Evolutionary conservation across 306 rosid species (phyloP).

Genomic region (Oemleria cerasiformis): DNA sequence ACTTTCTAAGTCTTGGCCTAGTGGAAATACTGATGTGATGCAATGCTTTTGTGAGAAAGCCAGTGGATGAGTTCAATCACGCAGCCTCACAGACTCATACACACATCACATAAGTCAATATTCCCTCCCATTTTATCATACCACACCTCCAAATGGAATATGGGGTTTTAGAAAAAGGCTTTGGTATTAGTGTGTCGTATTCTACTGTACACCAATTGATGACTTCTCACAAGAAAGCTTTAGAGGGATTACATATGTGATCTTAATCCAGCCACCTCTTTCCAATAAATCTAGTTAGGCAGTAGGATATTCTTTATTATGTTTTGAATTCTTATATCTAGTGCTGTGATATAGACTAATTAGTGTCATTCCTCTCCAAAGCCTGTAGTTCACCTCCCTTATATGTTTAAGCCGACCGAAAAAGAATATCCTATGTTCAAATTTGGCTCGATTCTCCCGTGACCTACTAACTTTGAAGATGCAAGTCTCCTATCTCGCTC

Average conservation of each 20-base stretch:
- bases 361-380: background rate
- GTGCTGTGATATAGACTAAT: too few species aligned
- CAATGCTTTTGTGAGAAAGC: background rate
- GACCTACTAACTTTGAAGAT: background rate
- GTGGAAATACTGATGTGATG: background rate
- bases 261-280: too few species aligned
- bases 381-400: background rate
- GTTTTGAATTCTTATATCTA: too few species aligned
- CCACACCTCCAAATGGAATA: background rate
- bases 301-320: too few species aligned
- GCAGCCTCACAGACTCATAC: too few species aligned
- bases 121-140: too few species aligned
- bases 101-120: too few species aligned
- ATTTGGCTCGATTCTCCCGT: background rate
- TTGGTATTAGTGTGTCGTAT: background rate
- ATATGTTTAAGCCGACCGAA: background rate
- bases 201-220: background rate
- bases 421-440: background rate
- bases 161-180: background rate
- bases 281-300: too few species aligned
- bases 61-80: background rate
- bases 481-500: background rate
- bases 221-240: too few species aligned
- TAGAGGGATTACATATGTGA: background rate
- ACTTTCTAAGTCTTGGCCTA: background rate